phyloP scores from a whole-genome alignment of 2,329 filamentous ascomycete genomes.

The Aspergillus calidoustus region DNA sequence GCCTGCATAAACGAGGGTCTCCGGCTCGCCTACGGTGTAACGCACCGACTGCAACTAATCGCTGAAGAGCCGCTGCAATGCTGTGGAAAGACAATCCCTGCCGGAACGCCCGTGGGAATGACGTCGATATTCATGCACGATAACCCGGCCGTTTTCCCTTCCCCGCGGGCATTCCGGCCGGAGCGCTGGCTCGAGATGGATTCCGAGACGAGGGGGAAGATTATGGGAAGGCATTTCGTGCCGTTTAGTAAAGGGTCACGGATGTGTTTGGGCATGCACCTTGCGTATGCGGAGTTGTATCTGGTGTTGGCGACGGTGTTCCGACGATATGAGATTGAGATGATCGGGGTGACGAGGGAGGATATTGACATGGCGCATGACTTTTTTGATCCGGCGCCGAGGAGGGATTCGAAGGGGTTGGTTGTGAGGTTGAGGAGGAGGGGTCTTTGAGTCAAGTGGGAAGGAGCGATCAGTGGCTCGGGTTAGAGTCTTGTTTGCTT shows the following conservation, averaged over 20 bases:
- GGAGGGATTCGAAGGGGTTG: conserved; percentile 1
- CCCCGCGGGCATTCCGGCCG: neutral
- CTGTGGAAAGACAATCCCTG: neutral
- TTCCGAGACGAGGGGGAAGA: neutral
- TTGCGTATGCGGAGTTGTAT: conserved; percentile 11
- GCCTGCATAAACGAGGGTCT: conserved; percentile 11
- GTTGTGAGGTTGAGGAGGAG: neutral
- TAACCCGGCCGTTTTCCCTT: conserved; percentile 1
- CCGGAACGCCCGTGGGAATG: conserved; percentile 3
- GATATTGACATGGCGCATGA: conserved; percentile 13
- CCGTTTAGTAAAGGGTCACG: conserved; percentile 7
- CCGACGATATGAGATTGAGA: neutral
- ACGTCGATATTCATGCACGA: conserved; percentile 10
- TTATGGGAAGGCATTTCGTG: conserved; percentile 1
- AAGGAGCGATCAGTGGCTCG: neutral
- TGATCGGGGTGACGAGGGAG: neutral
- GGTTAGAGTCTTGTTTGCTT: neutral
- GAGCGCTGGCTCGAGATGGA: conserved; percentile 7
- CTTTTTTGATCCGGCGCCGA: conserved; percentile 8
- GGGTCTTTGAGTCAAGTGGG: neutral
- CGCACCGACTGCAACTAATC: conserved; percentile 7
- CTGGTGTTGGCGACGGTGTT: neutral
- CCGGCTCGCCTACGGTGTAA: conserved; percentile 3
- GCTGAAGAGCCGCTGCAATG: conserved; percentile 2
- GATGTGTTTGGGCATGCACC: conserved; percentile 7